These are phyloP conservation scores for Tuber brumale DNA, from an alignment of 495 filamentous ascomycete genomes.

Conservation along the genomic window DNA sequence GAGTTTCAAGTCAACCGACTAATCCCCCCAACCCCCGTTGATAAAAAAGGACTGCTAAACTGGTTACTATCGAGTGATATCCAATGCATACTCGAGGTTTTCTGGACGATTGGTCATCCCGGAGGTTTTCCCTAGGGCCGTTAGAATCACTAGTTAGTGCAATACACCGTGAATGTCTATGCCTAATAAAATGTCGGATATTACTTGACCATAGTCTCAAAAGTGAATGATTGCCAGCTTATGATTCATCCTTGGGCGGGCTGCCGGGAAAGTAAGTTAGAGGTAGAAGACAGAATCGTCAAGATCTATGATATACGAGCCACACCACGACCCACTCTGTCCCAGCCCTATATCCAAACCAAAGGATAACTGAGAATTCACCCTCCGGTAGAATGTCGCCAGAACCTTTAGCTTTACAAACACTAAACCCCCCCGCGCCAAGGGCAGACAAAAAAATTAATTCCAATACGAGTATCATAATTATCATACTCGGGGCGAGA, in stretches of 20 bases:
- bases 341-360: background rate
- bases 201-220: background rate
- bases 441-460: background rate
- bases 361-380: background rate
- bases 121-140: background rate
- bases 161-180: background rate
- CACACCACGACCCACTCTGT: too few species aligned
- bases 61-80: background rate
- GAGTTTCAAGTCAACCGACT: background rate
- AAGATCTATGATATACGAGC: too few species aligned
- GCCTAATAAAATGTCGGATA: background rate
- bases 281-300: background rate
- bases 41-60: background rate
- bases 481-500: too few species aligned
- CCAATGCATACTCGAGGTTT: background rate
- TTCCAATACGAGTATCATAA: background rate
- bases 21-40: background rate
- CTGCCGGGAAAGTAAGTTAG: background rate
- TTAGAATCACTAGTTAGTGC: background rate
- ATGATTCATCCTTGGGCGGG: background rate
- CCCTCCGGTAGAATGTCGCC: background rate
- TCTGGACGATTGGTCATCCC: background rate
- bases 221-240: background rate
- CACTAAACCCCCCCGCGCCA: background rate
- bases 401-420: background rate